Evolutionary conservation across 2,329 filamentous ascomycete genomes (phyloP), one percentile per base, ranked within the genome.

Genomic region (Allantophomopsis lycopodina): DNA sequence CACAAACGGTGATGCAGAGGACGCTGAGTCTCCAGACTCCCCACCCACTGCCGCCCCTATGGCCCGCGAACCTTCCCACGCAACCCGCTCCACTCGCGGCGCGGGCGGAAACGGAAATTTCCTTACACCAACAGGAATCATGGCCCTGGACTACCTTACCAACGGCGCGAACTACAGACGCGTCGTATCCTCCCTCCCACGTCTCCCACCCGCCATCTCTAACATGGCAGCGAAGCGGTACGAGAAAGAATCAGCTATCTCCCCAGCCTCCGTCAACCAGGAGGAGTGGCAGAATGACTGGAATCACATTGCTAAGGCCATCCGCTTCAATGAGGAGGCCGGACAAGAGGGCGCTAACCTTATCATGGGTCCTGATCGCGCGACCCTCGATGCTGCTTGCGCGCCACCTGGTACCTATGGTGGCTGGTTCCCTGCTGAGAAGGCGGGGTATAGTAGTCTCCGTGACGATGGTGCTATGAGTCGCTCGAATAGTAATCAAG

Each of bases 61-160:
- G 75, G 76, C 79, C 54, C 68, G 75, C 28, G 72, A 75, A 44
- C 66, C 71, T 11, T 79, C 76, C 8, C 75, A 80, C 43, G 71
- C 72, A 11, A 80, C 76, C 14, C 64, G 76, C 34, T 79, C 74
- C 56, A 78, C 71, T 15, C 66, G 75, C 17, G 72, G 63, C 13
- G 61, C 63, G n/a, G 23, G 23, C 21, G 61, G 59, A 18, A 35
- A 40, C 1, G 63, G 64, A 43, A 65, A 69, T 40, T 72, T 73
- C 44, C 51, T 68, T 30, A 71, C 68, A 49, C 60, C 73, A 32
- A 60, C 75, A 11, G 76, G 75, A 12, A 63, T 79, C 20, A 75
- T 79, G 51, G 71, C 68, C 16, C 62, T 79, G 35, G 62, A 67
- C 42, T 76, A 72, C 48, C 71, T 77, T 45, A 71, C 75, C 49